Base-by-base conservation (phyloP, 2,329 filamentous ascomycete species). In the Botryotinia convoluta region DNA sequence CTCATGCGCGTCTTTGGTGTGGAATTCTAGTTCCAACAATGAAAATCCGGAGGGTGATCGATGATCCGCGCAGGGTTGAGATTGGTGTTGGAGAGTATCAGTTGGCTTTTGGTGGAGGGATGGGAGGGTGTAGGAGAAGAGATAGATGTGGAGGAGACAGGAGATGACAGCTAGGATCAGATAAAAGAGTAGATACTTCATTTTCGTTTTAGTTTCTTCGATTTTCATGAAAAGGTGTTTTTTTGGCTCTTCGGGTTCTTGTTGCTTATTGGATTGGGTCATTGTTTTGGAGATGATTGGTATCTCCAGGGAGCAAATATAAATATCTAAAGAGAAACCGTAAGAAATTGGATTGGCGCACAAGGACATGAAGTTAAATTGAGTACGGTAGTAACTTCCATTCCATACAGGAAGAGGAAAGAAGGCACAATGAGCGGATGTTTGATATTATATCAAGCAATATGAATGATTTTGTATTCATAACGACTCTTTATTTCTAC, bases 101-200 rank as follows among this genome's bases (percentile, higher is more conserved):
- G 7, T n/a, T 18, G n/a, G 16, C 0, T 10, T 39, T 39, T n/a
- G 16, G 26, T n/a, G 44, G 1, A 10, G 20, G 4, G 29, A 8
- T 4, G 37, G 37, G 22, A 70, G 51, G 12, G 37, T 62, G 16
- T 7, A 29, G 10, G 37, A 70, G 42, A 70, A 72, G 69, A 72
- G 18, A n/a, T 39, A 32, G 12, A 72, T 72, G 9, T 45, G 45
- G 26, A 72, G 32, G 29, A 72, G 32, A 51, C 42, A 72, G 22
- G 51, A 54, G 32, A 37, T 42, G 18, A 35, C 29, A 6, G 69
- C 26, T 22, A 72, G 26, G n/a, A 57, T 8, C 7, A 72, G n/a
- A 42, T 37, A 64, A 6, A 32, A 18, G 18, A 67, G 9, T 26
- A 72, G 42, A 35, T 64, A 18, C 44, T 54, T 72, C 69, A 72